A percentile compares a stretch with the other conserved stretches of the same genome.
phyloP scores from a whole-genome alignment of 1,139 yeast species.

The Groenewaldozyma auringiensis region DNA sequence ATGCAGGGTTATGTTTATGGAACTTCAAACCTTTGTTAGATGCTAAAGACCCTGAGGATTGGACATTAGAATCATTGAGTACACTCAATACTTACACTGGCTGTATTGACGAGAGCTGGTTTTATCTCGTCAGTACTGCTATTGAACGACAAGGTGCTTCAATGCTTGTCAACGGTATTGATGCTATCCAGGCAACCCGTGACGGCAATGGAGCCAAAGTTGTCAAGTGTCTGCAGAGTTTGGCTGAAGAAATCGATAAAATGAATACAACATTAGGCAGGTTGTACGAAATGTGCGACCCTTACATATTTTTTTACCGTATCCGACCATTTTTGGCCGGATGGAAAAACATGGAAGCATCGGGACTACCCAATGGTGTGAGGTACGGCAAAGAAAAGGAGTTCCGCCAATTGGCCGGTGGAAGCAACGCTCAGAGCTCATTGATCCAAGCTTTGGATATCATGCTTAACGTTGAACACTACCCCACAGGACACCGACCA shows the following conservation, averaged over 20 bases:
- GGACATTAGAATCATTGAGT: constrained; percentile 58
- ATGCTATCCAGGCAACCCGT: constrained; percentile 53
- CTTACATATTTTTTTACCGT: constrained; percentile 79
- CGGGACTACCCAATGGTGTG: constrained; percentile 75
- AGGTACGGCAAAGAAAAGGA: constrained; percentile 58
- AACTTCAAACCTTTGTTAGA: constrained; percentile 64
- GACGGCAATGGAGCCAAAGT: constrained; percentile 36
- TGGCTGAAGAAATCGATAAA: constrained; percentile 71
- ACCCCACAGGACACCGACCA: constrained; percentile 53
- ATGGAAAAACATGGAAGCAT: constrained; percentile 87
- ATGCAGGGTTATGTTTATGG: constrained; percentile 85
- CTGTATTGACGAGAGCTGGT: constrained; percentile 88
- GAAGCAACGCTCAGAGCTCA: constrained; percentile 90
- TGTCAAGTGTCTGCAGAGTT: constrained; percentile 43
- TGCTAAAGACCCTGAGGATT: constrained; percentile 30
- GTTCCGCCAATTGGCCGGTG: constrained; percentile 69
- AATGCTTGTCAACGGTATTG: constrained; percentile 50
- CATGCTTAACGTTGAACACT: constrained; percentile 66
- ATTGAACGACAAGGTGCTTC: constrained; percentile 79
- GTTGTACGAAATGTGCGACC: constrained; percentile 94
- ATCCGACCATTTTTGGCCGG: constrained; percentile 89
- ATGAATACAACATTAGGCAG: constrained; percentile 68
- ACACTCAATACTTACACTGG: constrained; percentile 86
- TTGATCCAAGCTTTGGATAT: constrained; percentile 81
- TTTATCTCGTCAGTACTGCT: constrained; percentile 77